Base-by-base conservation (phyloP, 768 basidiomycete genomes). In the Cyathus striatus region DNA sequence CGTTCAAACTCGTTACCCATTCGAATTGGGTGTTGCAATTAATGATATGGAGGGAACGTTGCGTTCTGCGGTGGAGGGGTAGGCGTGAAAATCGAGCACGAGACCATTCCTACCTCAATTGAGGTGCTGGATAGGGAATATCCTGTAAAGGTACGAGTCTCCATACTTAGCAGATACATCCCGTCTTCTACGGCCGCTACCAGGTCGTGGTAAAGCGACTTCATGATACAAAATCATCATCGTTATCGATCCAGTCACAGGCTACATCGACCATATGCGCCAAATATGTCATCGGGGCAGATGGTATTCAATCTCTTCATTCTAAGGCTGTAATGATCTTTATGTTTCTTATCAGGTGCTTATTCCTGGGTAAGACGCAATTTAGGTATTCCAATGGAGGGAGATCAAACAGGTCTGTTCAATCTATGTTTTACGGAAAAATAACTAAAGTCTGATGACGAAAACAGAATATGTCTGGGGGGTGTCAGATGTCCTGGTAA, bases 201-300 rank as follows among this genome's bases (percentile, higher is more conserved):
- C n/a, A n/a, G n/a, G n/a, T n/a, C n/a, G n/a, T n/a, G n/a, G n/a
- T n/a, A n/a, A n/a, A n/a, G n/a, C n/a, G n/a, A n/a, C n/a, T n/a
- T n/a, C n/a, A n/a, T n/a, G n/a, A n/a, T n/a, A n/a, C n/a, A n/a
- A n/a, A n/a, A n/a, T n/a, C n/a, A n/a, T n/a, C n/a, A n/a, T n/a
- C n/a, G n/a, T n/a, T n/a, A n/a, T n/a, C n/a, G n/a, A n/a, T n/a
- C n/a, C n/a, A n/a, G n/a, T n/a, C n/a, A n/a, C n/a, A n/a, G n/a
- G n/a, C n/a, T n/a, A 30, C 27, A 30, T 22, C 22, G 42, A 23
- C 41, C 10, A 43, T 57, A 10, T 38, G 41, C 6, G 50, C 56
- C 6, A 54, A 52, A 38, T 58, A 54, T 40, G 40, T 58, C 0
- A 48, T 58, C 20, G 56, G 56, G 10, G 47, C 46, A 23, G 56